A percentile compares a stretch with the other conserved stretches of the same genome.
Evolutionary conservation across 306 rosid genomes (phyloP).

Genomic region (Lathyrus oleraceus): DNA sequence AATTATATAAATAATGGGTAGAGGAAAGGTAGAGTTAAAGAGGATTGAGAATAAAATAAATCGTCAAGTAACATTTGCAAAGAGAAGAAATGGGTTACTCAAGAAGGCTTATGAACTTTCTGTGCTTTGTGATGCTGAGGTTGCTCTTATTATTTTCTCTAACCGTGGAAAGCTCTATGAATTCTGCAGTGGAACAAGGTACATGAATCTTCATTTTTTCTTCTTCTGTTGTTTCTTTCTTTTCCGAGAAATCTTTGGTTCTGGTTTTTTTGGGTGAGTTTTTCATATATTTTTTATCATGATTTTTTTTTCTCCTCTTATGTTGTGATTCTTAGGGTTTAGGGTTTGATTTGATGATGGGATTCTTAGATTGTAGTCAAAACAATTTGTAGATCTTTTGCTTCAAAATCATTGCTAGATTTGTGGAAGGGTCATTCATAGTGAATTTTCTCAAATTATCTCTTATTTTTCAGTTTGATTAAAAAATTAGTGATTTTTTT

Average conservation of each 20-base stretch:
- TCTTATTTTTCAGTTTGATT: background rate
- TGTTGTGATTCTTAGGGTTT: slow-evolving; percentile 32
- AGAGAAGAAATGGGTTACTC: slow-evolving; percentile 73
- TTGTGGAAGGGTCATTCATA: background rate
- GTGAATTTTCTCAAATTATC: background rate
- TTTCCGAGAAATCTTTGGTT: background rate
- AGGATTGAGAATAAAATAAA: slow-evolving; percentile 88
- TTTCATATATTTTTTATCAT: slow-evolving; percentile 1
- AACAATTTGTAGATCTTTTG: slow-evolving; percentile 9
- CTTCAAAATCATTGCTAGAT: slow-evolving; percentile 6
- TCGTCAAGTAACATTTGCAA: slow-evolving; percentile 83
- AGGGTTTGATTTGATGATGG: slow-evolving; percentile 22
- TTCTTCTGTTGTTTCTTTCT: background rate
- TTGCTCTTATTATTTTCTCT: slow-evolving; percentile 82
- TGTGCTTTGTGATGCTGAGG: slow-evolving; percentile 80
- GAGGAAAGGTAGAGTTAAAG: slow-evolving; percentile 86
- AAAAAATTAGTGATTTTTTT: too few species aligned
- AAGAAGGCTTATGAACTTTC: slow-evolving; percentile 91
- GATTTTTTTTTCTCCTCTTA: background rate
- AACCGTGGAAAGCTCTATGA: slow-evolving; percentile 79
- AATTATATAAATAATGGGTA: slow-evolving; percentile 59
- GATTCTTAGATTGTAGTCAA: background rate
- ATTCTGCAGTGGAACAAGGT: slow-evolving; percentile 74
- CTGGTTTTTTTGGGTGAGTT: background rate
- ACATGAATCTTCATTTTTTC: background rate